These are phyloP conservation scores for Acorus calamus DNA, from an alignment of 106 monocot genomes.

Conservation along the genomic window DNA sequence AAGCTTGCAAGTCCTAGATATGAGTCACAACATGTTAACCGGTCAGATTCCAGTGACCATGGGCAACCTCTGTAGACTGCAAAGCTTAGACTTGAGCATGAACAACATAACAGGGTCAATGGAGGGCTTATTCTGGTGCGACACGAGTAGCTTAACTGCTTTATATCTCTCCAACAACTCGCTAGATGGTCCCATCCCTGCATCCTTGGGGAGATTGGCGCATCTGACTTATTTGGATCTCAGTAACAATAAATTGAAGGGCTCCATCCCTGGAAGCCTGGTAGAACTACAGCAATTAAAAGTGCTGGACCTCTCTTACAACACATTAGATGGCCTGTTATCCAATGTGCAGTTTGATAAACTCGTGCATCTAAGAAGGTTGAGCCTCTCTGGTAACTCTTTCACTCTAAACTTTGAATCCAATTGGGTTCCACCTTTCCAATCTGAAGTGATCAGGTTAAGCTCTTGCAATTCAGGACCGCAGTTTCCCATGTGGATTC, in stretches of 20 bases:
- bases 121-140: no score
- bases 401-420: neutral
- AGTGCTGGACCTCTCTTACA: neutral
- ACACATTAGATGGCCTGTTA: conserved; percentile 7
- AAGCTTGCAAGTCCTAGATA: no score
- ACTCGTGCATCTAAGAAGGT: neutral
- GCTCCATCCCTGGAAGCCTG: conserved; percentile 10
- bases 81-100: no score
- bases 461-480: conserved; percentile 3
- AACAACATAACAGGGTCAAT: no score
- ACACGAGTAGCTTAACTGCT: no score
- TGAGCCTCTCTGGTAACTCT: conserved; percentile 3
- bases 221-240: conserved; percentile 7
- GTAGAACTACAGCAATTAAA: conserved; percentile 5
- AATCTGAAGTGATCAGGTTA: neutral
- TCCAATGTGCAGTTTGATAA: conserved; percentile 11
- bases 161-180: conserved; percentile 2
- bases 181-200: conserved; percentile 10
- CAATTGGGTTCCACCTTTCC: conserved; percentile 25
- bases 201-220: conserved; percentile 6
- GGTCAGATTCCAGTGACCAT: no score
- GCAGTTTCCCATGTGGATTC: conserved; percentile 15
- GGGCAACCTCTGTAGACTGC: no score
- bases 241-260: conserved; percentile 8
- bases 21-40: no score